phyloP scores from a whole-genome alignment of 169 alveolate species.

The Plasmodium gallinaceum region DNA sequence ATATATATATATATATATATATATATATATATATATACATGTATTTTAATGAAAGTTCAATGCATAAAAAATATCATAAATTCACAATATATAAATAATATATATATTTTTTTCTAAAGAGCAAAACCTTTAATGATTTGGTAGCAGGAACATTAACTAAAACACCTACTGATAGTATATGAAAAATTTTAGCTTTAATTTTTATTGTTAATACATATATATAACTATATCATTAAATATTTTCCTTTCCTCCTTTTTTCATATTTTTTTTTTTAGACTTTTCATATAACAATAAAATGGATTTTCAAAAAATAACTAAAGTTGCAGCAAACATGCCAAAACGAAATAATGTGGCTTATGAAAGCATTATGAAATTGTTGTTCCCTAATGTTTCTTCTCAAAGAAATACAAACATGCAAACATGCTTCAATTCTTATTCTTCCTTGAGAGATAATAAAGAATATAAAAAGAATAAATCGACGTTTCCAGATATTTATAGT shows the following conservation, averaged over 20 bases:
- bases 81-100: neutral
- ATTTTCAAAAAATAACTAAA: neutral
- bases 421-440: neutral
- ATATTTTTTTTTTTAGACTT: neutral
- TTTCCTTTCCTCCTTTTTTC: neutral
- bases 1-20: too few relatives aligned
- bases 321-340: conserved; percentile 2
- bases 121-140: conserved; percentile 2
- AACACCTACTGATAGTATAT: conserved; percentile 37
- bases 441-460: conserved; percentile 17
- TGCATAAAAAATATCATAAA: neutral
- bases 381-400: conserved; percentile 47
- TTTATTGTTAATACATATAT: neutral
- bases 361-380: conserved; percentile 60
- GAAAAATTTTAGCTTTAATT: neutral
- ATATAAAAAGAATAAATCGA: conserved; percentile 35
- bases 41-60: neutral
- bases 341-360: conserved; percentile 38
- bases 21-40: conserved; percentile 6
- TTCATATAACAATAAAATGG: neutral
- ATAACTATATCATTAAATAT: neutral
- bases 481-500: conserved; percentile 10
- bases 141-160: neutral
- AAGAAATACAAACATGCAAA: conserved; percentile 3
- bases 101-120: conserved; percentile 2